A percentile compares a stretch with the other conserved stretches of the same genome.
phyloP scores from a whole-genome alignment of 495 filamentous ascomycete genomes.

The Penicillium cinerascens region DNA sequence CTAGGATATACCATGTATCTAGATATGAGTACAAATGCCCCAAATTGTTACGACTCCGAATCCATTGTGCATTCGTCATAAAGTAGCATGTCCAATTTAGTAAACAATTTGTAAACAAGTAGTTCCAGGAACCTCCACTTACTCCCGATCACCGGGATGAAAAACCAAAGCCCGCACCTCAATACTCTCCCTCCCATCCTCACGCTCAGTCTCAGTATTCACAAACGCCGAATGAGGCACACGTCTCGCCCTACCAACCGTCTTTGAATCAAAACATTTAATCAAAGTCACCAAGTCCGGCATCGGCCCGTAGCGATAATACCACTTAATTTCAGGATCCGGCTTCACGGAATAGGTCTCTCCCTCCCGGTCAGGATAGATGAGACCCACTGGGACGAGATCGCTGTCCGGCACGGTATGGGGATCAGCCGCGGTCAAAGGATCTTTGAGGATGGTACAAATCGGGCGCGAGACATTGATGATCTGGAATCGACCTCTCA shows the following conservation, averaged over 20 bases:
- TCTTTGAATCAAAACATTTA: conserved; percentile 69
- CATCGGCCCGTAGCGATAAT: conserved; percentile 49
- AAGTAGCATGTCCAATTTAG: background rate
- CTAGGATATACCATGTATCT: background rate
- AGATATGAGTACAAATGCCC: background rate
- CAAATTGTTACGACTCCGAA: background rate
- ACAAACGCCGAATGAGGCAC: conserved; percentile 64
- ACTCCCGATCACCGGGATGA: conserved; percentile 46
- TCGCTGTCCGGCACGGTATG: conserved; percentile 43
- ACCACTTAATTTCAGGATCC: conserved; percentile 46
- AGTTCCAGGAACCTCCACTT: background rate
- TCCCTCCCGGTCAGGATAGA: conserved; percentile 48
- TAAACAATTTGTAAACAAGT: background rate
- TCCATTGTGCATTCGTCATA: background rate
- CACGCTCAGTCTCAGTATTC: conserved; percentile 48
- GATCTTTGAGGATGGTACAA: conserved; percentile 58
- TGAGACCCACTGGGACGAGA: conserved; percentile 43
- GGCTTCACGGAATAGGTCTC: conserved; percentile 45
- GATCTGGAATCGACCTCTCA: conserved; percentile 66
- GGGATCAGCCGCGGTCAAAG: conserved; percentile 58
- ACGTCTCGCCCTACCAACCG: conserved; percentile 48
- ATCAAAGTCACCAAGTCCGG: conserved; percentile 62
- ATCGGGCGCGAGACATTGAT: conserved; percentile 82
- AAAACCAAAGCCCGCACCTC: conserved; percentile 60
- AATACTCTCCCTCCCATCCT: conserved; percentile 57